Base-by-base conservation (phyloP, 1,139 yeast genomes). In the Arxiozyma telluris region DNA sequence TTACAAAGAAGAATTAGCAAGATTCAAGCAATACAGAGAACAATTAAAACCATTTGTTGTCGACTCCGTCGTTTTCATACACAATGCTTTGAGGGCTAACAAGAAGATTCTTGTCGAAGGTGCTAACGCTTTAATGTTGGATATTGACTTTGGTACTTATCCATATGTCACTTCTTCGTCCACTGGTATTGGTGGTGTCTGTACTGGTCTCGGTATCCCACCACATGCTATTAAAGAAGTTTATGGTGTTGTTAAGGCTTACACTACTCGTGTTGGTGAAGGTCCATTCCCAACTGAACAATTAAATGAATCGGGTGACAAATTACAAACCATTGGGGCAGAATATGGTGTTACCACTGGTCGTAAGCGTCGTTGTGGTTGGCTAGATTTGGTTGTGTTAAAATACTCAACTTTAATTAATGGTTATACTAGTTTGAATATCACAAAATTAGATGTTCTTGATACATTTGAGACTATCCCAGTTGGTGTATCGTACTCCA, bases 281-380 rank as follows among this genome's bases (percentile, higher is more conserved):
- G 99, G 99, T 59, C 98, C 99, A 42, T 93, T 93, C 87, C 98
- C 99, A 59, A 85, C 98, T 55, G 99, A 93, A 74, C 98, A 91
- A 72, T 80, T 91, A 70, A 90, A 93, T 71, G 83, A 76, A 46
- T 81, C 76, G 53, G 99, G 99, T 66, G 96, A 87, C 67, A 81
- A 83, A 60, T 78, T 93, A 67, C 98, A 94, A 73, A 74, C 77
- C 51, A 87, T 91, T 59, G 99, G 99, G 65, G 96, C 93, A 55
- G 97, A 93, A 74, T 89, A 71, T 68, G 99, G 99, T 73, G 99
- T 93, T 61, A 93, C 99, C 62, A 93, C 99, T 47, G 98, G 99
- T 61, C 87, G 99, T 77, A 91, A 91, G 81, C 87, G 99, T 78
- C 85, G 99, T 76, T 94, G 98, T 73, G 99, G 99, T 54, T 93